Percentiles rank a stretch among this genome's conserved stretches.
These are phyloP conservation scores for Glutinoglossum americanum DNA, from an alignment of 495 filamentous ascomycete genomes.

Conservation along the genomic window DNA sequence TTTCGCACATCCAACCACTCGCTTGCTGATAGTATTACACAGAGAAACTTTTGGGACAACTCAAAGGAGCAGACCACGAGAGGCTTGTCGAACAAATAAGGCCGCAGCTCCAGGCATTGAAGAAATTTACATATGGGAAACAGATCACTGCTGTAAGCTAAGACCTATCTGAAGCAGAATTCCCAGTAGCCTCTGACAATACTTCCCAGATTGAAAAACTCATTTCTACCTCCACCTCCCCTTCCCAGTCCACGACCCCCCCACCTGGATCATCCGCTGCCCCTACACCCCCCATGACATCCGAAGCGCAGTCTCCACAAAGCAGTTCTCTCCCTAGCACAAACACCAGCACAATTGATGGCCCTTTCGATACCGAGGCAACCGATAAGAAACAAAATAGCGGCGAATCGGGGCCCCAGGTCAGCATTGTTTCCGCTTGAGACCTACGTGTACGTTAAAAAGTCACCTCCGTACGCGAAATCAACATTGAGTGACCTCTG, in stretches of 20 bases:
- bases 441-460: not conserved
- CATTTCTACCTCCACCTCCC: slow-evolving; percentile 14
- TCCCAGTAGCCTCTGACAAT: not conserved
- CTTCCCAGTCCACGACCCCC: slow-evolving; percentile 12
- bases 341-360: slow-evolving; percentile 30
- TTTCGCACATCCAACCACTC: not conserved
- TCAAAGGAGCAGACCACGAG: slow-evolving; percentile 41
- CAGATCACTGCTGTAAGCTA: slow-evolving; percentile 30
- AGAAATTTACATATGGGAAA: slow-evolving; percentile 54
- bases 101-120: slow-evolving; percentile 48
- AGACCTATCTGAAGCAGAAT: not conserved
- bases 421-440: not conserved
- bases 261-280: slow-evolving; percentile 25
- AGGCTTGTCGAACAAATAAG: slow-evolving; percentile 50
- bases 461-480: not conserved
- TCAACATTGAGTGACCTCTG: not conserved
- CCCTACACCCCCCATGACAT: slow-evolving; percentile 34
- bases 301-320: slow-evolving; percentile 40
- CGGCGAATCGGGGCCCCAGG: not conserved
- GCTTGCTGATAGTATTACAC: slow-evolving; percentile 18
- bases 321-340: slow-evolving; percentile 39
- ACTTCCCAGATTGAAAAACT: slow-evolving; percentile 15
- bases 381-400: not conserved
- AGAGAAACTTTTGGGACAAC: slow-evolving; percentile 62
- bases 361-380: slow-evolving; percentile 8